Percentiles rank a stretch among this genome's conserved stretches.
These are phyloP conservation scores for Hortiboletus flavorubellus DNA, from an alignment of 768 basidiomycete genomes.

Conservation along the genomic window DNA sequence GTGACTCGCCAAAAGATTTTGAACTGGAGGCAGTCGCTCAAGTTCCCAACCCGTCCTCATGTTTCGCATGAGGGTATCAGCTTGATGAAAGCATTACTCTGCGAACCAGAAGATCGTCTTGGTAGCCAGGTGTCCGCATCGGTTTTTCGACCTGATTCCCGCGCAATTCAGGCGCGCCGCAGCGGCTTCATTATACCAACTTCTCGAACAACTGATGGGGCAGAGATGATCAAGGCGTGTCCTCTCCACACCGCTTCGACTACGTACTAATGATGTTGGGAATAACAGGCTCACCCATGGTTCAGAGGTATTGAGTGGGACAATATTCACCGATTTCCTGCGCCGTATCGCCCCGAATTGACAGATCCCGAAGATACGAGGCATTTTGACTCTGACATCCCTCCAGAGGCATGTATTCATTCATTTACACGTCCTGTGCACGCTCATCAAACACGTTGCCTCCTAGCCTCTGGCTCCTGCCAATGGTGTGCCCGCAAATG, in stretches of 20 bases:
- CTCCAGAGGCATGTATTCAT: conserved; percentile 65
- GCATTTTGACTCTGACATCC: conserved; percentile 95
- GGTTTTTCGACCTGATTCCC: conserved; percentile 71
- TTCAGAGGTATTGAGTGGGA: conserved; percentile 90
- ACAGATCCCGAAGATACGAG: conserved; percentile 80
- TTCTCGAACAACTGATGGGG: conserved; percentile 71
- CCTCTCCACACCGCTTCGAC: conserved; percentile 16
- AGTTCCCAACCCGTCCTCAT: conserved; percentile 80
- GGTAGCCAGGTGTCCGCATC: conserved; percentile 71
- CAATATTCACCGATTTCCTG: conserved; percentile 76
- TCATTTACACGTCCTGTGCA: conserved; percentile 23
- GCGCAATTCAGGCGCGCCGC: conserved; percentile 70
- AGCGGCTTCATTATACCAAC: conserved; percentile 63
- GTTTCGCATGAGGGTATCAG: conserved; percentile 86
- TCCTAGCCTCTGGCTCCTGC: conserved; percentile 83
- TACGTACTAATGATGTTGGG: conserved; percentile 15
- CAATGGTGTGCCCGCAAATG: conserved; percentile 78
- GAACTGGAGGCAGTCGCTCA: conserved; percentile 88
- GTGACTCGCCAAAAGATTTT: conserved; percentile 96
- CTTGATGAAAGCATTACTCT: conserved; percentile 85
- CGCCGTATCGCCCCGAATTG: conserved; percentile 90
- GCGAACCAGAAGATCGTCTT: conserved; percentile 93
- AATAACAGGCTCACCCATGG: conserved; percentile 74
- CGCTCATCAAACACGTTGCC: conserved; percentile 30
- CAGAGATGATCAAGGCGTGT: conserved; percentile 79